A percentile compares a stretch with the other conserved stretches of the same genome.
phyloP scores from a whole-genome alignment of 306 rosid species.

The Cucurbita maxima region DNA sequence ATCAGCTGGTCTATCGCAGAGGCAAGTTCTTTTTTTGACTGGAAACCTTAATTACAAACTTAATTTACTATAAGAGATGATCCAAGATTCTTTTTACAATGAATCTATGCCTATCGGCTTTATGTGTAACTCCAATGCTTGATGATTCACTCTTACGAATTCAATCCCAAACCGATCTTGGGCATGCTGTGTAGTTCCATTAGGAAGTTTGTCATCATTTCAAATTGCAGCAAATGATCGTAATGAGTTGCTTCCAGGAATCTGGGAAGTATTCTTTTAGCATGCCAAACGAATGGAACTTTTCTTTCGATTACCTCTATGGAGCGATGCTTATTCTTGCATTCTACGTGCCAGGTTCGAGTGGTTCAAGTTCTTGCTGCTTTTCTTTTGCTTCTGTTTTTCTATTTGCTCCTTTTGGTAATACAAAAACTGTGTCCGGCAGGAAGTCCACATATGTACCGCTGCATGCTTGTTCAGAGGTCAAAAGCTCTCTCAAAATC shows the following conservation, averaged over 20 bases:
- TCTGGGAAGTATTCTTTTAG: slow-evolving; percentile 54
- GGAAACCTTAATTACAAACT: neutral
- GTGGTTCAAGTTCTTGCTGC: slow-evolving; percentile 10
- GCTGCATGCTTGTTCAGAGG: slow-evolving; percentile 66
- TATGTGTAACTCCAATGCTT: neutral
- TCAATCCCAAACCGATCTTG: neutral
- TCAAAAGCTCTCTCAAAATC: slow-evolving; percentile 53
- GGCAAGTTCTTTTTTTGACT: slow-evolving; percentile 33
- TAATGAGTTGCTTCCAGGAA: slow-evolving; percentile 25
- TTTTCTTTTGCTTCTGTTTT: neutral
- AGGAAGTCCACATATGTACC: slow-evolving; percentile 69
- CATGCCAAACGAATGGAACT: slow-evolving; percentile 86
- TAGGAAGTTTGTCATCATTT: neutral
- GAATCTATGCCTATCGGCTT: neutral
- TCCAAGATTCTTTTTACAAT: neutral
- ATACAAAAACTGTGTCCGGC: slow-evolving; percentile 16
- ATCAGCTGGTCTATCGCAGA: slow-evolving; percentile 75
- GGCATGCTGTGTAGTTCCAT: neutral
- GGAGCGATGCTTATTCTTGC: slow-evolving; percentile 28
- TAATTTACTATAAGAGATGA: neutral
- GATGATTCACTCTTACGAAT: neutral
- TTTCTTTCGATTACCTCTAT: slow-evolving; percentile 54
- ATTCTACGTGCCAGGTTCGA: slow-evolving; percentile 55
- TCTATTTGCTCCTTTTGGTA: slow-evolving; percentile 2
- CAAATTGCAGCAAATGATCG: neutral